Evolutionary conservation across 495 filamentous ascomycete species (phyloP), one percentile per base, ranked within the genome.

Genomic region (Talaromyces nanjingensis): DNA sequence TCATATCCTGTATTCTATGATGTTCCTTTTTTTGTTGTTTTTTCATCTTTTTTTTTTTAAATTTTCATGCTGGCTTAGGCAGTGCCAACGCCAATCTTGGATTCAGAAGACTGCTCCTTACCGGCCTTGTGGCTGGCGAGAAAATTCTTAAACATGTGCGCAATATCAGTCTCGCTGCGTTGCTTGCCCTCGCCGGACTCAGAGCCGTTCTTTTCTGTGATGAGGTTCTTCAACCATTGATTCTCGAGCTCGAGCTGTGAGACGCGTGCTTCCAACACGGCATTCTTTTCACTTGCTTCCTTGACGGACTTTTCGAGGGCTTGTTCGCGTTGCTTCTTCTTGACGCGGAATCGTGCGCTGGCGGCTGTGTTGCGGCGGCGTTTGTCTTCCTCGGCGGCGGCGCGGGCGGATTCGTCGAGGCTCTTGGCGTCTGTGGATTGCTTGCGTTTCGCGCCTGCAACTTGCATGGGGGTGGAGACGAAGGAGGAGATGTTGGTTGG

Each of bases 251-350:
- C 91, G 29, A 98, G 78, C 68, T 92, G 87, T 60, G 86, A 85
- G 58, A 98, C 91, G 49, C 89, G 87, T 59, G 86, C 82, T 74
- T 98, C 94, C 12, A 98, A 83, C 11, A 77, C 78, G 11, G 78
- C 79, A 49, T 96, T 90, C 77, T 93, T 92, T 39, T 96, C 93
- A 7, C 84, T 85, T 72, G 96, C 91, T 68, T 97, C 94, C 75
- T 96, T 93, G 64, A 94, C 89, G 54, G 86, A 86, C 62, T 88
- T 87, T 79, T 98, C 94, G 64, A 98, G 89, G 3, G 89, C 88
- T 72, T 94, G 90, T 79, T 98, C 94, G 61, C 94, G 90, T 77
- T 96, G 91, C 85, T 98, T 98, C 91, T 98, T 98, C 86, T 98
- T 98, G 70, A 96, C 86, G 63, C 94, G 90, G 85, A 98, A 98